Percentiles rank a stretch among this genome's conserved stretches.
Evolutionary conservation across 2,329 filamentous ascomycete species (phyloP).

Genomic region (Xylariaceae sp.): DNA sequence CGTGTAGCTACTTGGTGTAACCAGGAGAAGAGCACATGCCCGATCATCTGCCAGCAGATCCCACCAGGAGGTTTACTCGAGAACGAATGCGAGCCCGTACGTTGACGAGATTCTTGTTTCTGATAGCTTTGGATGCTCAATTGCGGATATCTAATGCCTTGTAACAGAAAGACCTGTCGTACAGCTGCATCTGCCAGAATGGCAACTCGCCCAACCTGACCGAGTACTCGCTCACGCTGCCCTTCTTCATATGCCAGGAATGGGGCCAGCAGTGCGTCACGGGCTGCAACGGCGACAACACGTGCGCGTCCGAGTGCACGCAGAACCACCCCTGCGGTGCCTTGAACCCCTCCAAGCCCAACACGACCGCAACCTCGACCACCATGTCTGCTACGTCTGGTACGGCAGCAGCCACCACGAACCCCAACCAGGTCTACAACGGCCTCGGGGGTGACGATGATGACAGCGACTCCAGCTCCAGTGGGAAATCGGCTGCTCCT

Average conservation of each 20-base stretch:
- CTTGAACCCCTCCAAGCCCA: conserved; percentile 58
- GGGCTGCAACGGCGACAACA: conserved; percentile 52
- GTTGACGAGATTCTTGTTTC: conserved; percentile 22
- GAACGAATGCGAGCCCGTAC: conserved; percentile 68
- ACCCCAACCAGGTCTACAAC: conserved; percentile 36
- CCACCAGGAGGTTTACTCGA: conserved; percentile 48
- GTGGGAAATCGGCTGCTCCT: conserved; percentile 10
- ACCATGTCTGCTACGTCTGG: conserved; percentile 38
- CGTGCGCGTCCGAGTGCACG: conserved; percentile 61
- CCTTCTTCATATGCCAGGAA: conserved; percentile 72
- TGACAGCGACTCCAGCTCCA: conserved; percentile 8
- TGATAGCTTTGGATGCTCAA: no score
- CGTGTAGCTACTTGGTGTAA: conserved; percentile 59
- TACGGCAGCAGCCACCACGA: conserved; percentile 32
- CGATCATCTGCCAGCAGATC: conserved; percentile 67
- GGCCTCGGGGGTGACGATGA: conserved; percentile 26
- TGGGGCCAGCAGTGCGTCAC: conserved; percentile 68
- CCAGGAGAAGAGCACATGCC: conserved; percentile 62
- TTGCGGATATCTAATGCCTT: background rate
- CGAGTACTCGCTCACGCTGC: conserved; percentile 75
- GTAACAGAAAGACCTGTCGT: conserved; percentile 57
- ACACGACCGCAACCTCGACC: conserved; percentile 49
- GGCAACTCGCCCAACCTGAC: conserved; percentile 67
- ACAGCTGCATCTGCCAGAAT: conserved; percentile 69
- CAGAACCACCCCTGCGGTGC: conserved; percentile 72